These are phyloP conservation scores for Chaetomium olivaceum DNA, from an alignment of 2,329 filamentous ascomycete species.

Conservation along the genomic window DNA sequence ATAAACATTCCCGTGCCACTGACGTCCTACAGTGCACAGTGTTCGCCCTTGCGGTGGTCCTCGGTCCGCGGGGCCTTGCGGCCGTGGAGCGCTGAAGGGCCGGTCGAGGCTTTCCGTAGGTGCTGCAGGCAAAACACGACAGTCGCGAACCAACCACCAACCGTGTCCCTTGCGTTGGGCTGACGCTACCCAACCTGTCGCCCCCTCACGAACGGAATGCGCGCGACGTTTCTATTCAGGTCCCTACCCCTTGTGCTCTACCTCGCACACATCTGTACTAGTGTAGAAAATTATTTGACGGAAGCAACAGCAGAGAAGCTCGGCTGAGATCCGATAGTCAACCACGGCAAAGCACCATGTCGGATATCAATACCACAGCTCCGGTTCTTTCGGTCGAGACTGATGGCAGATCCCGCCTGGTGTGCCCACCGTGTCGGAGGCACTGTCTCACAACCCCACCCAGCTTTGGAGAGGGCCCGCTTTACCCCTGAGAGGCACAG, in stretches of 20 bases:
- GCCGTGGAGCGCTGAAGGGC: conserved; percentile 19
- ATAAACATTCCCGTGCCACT: conserved; percentile 23
- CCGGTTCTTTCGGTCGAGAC: conserved; percentile 12
- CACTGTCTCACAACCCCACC: conserved; percentile 15
- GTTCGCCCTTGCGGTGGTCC: conserved; percentile 2
- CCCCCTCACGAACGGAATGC: neutral
- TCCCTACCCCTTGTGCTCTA: neutral
- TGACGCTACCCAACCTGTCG: neutral
- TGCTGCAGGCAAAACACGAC: neutral
- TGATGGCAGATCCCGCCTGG: conserved; percentile 9
- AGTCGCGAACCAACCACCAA: conserved; percentile 4
- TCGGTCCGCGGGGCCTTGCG: conserved; percentile 1
- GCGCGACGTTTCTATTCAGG: neutral
- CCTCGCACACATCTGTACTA: neutral
- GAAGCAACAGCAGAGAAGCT: neutral
- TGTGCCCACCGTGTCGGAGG: conserved; percentile 8
- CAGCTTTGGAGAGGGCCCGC: conserved; percentile 16
- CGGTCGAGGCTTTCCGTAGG: neutral
- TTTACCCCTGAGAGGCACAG: conserved; percentile 33
- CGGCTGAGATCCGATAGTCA: neutral
- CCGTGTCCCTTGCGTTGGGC: neutral
- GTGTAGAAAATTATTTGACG: neutral
- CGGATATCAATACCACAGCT: neutral
- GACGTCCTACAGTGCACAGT: conserved; percentile 25
- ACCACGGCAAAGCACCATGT: neutral